These are phyloP conservation scores for Chimonanthus salicifolius DNA, from an alignment of 164 flowering plant species.

Conservation along the genomic window DNA sequence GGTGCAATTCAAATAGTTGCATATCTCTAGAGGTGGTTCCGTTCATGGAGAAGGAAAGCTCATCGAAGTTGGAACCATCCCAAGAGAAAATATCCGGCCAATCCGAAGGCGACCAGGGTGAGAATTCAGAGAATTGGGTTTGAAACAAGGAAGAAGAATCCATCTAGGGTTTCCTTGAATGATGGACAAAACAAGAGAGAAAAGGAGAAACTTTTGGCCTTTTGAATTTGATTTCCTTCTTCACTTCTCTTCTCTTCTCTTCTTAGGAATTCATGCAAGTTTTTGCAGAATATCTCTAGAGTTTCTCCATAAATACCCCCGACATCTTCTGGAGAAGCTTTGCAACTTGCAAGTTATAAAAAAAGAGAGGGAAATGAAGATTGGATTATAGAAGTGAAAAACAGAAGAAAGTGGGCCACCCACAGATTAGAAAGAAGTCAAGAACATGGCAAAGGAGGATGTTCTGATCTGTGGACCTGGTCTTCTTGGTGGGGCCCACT, in stretches of 20 bases:
- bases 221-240: background rate
- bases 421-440: background rate
- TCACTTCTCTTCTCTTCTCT: background rate
- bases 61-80: constrained; percentile 4
- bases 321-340: no score
- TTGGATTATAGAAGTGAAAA: background rate
- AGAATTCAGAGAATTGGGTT: constrained; percentile 18
- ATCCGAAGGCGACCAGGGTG: constrained; percentile 17
- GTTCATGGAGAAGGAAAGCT: constrained; percentile 35
- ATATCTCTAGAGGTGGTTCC: constrained; percentile 52
- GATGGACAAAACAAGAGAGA: constrained; percentile 5
- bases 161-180: constrained; percentile 5
- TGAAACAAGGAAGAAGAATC: constrained; percentile 7
- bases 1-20: constrained; percentile 36
- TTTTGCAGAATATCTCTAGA: background rate
- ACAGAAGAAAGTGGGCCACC: no score
- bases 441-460: constrained; percentile 4
- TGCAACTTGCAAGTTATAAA: background rate
- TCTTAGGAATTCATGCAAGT: background rate
- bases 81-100: constrained; percentile 15
- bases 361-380: background rate
- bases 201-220: background rate
- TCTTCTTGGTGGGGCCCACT: no score
- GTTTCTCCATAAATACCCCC: background rate
- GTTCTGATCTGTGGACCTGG: background rate